Conservation (phyloP, 768 basidiomycete species). For the Boletus subparvulus region DNA sequence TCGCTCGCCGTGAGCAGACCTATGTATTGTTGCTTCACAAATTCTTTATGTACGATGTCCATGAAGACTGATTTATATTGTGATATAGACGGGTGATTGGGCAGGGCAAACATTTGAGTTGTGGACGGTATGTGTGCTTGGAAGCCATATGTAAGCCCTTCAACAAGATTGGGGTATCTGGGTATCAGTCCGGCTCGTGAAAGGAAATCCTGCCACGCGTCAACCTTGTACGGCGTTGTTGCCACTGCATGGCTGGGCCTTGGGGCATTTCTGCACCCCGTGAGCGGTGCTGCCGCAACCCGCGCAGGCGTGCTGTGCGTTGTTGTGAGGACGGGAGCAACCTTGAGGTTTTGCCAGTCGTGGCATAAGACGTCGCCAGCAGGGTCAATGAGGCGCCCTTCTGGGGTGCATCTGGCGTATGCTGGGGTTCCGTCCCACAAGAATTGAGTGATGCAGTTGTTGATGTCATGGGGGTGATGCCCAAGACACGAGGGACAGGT, state of each 20-base stretch:
- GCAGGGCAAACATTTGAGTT: too few species aligned
- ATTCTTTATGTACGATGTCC: background rate
- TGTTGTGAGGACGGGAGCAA: background rate
- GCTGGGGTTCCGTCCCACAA: background rate
- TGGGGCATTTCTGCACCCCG: background rate
- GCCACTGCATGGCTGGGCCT: background rate
- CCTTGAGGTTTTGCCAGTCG: background rate
- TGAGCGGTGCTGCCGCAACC: background rate
- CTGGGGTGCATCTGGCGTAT: background rate
- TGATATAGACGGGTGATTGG: background rate
- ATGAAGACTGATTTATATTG: background rate
- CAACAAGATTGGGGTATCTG: background rate
- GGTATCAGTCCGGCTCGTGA: rapidly evolving
- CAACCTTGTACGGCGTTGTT: background rate
- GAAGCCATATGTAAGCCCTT: background rate
- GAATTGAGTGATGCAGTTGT: too few species aligned
- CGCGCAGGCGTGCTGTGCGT: background rate
- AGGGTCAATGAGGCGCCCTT: background rate
- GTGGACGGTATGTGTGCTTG: too few species aligned
- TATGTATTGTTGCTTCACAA: background rate
- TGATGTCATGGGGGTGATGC: too few species aligned
- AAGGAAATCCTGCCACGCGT: background rate
- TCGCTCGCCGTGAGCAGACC: constrained; percentile 8
- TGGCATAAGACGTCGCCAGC: background rate
- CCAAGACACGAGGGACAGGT: too few species aligned